phyloP scores from a whole-genome alignment of 1,284 basidiomycete species.

The Malassezia sympodialis region DNA sequence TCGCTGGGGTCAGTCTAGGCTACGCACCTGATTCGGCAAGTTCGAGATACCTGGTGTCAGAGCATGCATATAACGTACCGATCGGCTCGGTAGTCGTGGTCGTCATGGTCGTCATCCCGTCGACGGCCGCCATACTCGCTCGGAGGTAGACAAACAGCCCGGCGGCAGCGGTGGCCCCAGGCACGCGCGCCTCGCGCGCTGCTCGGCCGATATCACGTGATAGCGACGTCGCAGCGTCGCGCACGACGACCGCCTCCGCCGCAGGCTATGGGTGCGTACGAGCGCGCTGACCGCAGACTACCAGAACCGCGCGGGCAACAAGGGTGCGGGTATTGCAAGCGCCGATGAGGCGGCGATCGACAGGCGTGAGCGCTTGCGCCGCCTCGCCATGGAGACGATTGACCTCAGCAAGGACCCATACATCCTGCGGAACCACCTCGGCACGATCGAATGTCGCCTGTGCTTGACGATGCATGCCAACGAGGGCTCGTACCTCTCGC shows the following conservation, averaged over 20 bases:
- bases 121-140: slow-evolving; percentile 14
- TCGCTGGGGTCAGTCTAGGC: slow-evolving; percentile 17
- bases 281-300: slow-evolving; percentile 30
- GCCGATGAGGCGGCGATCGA: slow-evolving; percentile 90
- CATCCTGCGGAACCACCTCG: slow-evolving; percentile 91
- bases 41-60: slow-evolving; percentile 60
- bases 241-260: not conserved
- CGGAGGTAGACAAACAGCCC: slow-evolving; percentile 12
- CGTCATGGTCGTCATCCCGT: slow-evolving; percentile 19
- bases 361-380: slow-evolving; percentile 81
- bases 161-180: not conserved
- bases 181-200: not conserved
- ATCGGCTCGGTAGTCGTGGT: slow-evolving; percentile 20
- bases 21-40: slow-evolving; percentile 84
- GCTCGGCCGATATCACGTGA: not conserved
- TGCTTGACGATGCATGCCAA: slow-evolving; percentile 97
- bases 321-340: slow-evolving; percentile 55
- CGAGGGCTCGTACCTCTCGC: slow-evolving; percentile 96
- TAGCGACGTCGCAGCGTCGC: not conserved
- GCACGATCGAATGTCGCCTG: slow-evolving; percentile 92
- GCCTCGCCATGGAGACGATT: slow-evolving; percentile 58
- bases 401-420: slow-evolving; percentile 67
- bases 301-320: slow-evolving; percentile 47
- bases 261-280: not conserved
- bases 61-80: slow-evolving; percentile 1